Conservation (phyloP, 2,329 filamentous ascomycete species). For the Pestalotiopsis fici region DNA sequence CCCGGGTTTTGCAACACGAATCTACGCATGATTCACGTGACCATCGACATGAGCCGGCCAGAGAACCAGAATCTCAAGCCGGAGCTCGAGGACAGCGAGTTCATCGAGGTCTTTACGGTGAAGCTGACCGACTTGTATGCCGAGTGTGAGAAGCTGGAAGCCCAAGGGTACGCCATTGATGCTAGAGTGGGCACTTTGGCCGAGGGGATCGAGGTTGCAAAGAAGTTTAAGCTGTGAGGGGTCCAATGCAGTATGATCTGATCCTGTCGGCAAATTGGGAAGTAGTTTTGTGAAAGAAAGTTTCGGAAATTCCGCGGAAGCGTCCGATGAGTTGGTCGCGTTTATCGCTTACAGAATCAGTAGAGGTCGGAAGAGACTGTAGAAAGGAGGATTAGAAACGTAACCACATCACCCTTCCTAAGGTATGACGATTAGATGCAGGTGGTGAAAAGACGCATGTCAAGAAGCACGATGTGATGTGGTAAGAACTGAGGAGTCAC, state of each 20-base stretch:
- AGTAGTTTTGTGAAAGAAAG: too few species aligned
- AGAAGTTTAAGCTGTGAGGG: constrained; percentile 46
- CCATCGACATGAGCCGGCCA: constrained; percentile 67
- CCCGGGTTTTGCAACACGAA: constrained; percentile 70
- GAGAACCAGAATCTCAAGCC: constrained; percentile 71
- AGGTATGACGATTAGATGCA: too few species aligned
- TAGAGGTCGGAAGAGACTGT: too few species aligned
- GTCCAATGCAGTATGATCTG: not conserved
- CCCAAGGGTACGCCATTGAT: constrained; percentile 76
- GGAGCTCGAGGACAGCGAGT: constrained; percentile 76
- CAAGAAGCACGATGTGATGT: too few species aligned
- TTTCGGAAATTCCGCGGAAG: too few species aligned
- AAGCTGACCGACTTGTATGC: constrained; percentile 65
- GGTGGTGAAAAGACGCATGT: too few species aligned
- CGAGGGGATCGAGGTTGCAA: constrained; percentile 75
- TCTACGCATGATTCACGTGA: constrained; percentile 70
- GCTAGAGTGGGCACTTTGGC: constrained; percentile 76
- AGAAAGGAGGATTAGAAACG: too few species aligned
- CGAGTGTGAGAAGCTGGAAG: constrained; percentile 67
- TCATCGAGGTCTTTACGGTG: constrained; percentile 77
- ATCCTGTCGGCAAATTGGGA: not conserved
- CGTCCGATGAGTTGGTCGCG: too few species aligned
- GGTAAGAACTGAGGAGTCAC: too few species aligned
- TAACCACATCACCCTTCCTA: too few species aligned
- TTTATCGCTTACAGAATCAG: too few species aligned